Base-by-base conservation (phyloP, 1,284 basidiomycete genomes). In the Cryptococcus sp. region DNA sequence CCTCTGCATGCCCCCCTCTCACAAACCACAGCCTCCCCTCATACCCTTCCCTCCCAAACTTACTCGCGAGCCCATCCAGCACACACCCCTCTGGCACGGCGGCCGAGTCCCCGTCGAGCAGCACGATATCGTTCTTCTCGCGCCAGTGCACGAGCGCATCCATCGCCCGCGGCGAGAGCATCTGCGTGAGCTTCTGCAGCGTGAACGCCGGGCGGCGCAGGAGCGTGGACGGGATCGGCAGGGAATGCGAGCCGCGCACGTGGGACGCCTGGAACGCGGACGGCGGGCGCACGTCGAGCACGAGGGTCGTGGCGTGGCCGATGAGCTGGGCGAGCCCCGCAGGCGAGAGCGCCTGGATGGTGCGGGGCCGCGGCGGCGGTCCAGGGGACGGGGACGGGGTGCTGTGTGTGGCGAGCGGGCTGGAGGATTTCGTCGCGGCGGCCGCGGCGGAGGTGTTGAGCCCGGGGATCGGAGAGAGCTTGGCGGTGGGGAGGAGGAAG, bases 221-320 rank as follows among this genome's bases (percentile, higher is more conserved):
- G 24, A 98, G 84, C 0, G 94, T 98, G 4, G 92, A 93, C 0
- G 94, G 94, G 4, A 96, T 89, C 46, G 90, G 91, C 56, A 98
- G 83, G 43, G 91, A 91, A 60, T 96, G 80, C n/a, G 93, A 87
- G 43, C 79, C 68, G 33, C 82, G 82, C 33, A 94, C 65, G 50
- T 91, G 86, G 12, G 85, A 85, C 15, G 80, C 71, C 1, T 82
- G 76, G 70, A 84, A 87, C 6, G 87, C 83, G 12, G 86, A 86
- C 72, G 90, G 88, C 1, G 92, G 86, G 0, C 94, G 85, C 55
- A 97, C 87, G 77, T 98, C 94, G 76, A 98, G 81, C 60, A 96
- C 70, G 61, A 89, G 81, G 13, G 67, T 69, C 5, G 65, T 60
- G 3, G 61, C 48, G 6, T 52, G 38, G 16, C 58, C 23, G 11